phyloP scores from a whole-genome alignment of 2,329 filamentous ascomycete species.

The Leptographium radiaticola region DNA sequence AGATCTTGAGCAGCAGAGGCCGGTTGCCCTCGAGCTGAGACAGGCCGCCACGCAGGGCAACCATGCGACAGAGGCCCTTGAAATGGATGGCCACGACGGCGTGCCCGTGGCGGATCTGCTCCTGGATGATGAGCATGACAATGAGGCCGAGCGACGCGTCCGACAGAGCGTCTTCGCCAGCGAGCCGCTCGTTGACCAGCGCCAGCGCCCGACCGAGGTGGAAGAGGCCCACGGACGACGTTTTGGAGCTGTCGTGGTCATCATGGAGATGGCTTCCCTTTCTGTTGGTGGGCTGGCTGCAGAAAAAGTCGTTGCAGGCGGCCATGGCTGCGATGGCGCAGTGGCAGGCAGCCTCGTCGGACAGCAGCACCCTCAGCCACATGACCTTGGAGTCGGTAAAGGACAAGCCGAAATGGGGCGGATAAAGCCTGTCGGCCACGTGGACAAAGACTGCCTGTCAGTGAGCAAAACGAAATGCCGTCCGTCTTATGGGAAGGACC shows the following conservation, averaged over 20 bases:
- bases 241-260: background rate
- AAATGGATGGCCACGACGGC: constrained; percentile 16
- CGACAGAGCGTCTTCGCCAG: constrained; percentile 12
- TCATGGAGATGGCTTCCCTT: no score
- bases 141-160: constrained; percentile 16
- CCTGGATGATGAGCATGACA: constrained; percentile 15
- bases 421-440: background rate
- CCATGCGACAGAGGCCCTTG: constrained; percentile 22
- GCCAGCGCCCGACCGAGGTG: constrained; percentile 14
- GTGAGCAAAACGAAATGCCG: background rate
- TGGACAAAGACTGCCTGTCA: background rate
- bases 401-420: background rate
- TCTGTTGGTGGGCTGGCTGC: constrained; percentile 1
- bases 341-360: constrained; percentile 7
- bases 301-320: constrained; percentile 13
- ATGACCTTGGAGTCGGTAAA: background rate
- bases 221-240: constrained; percentile 7
- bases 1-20: constrained; percentile 13
- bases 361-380: background rate
- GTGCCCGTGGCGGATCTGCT: constrained; percentile 11
- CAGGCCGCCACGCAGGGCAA: constrained; percentile 20
- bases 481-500: background rate
- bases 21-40: constrained; percentile 6
- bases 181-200: constrained; percentile 12
- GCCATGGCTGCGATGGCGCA: constrained; percentile 13